Conservation (phyloP, 2,329 filamentous ascomycete genomes). For the Ramularia collo-cygni region DNA sequence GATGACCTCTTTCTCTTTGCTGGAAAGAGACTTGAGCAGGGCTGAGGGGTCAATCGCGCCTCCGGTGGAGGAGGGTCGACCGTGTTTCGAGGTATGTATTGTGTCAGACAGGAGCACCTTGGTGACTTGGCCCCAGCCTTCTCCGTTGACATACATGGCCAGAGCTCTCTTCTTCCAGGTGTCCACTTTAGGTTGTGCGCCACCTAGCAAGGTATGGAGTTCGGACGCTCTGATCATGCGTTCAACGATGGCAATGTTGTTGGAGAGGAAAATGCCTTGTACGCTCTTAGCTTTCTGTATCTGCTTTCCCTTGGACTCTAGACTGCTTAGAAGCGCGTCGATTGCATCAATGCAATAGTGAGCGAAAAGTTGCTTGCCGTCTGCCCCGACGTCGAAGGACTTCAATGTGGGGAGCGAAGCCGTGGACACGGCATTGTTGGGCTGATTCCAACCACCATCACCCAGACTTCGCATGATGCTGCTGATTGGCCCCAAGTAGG, state of each 20-base stretch:
- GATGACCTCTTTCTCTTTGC: slow-evolving; percentile 91
- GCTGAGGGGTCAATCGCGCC: slow-evolving; percentile 64
- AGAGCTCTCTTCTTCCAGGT: slow-evolving; percentile 83
- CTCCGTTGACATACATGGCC: slow-evolving; percentile 60
- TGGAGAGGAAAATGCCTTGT: slow-evolving; percentile 84
- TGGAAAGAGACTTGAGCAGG: slow-evolving; percentile 73
- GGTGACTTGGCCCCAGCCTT: slow-evolving; percentile 80
- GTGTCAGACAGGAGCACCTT: slow-evolving; percentile 81
- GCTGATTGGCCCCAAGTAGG: slow-evolving; percentile 76
- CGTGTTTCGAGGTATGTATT: slow-evolving; percentile 73
- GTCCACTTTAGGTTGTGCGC: slow-evolving; percentile 54
- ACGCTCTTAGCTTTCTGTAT: slow-evolving; percentile 71
- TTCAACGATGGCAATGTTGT: slow-evolving; percentile 77
- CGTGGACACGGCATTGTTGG: slow-evolving; percentile 48
- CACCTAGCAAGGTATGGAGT: slow-evolving; percentile 58
- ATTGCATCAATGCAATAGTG: slow-evolving; percentile 88
- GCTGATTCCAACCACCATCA: slow-evolving; percentile 76
- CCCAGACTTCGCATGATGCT: slow-evolving; percentile 89
- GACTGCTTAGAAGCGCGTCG: slow-evolving; percentile 65
- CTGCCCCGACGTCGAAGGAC: slow-evolving; percentile 80
- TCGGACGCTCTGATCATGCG: slow-evolving; percentile 78
- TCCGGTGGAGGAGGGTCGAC: slow-evolving; percentile 66
- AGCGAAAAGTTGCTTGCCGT: slow-evolving; percentile 79
- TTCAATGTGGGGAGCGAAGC: slow-evolving; percentile 64
- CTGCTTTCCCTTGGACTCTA: slow-evolving; percentile 66